Percentiles rank a stretch among this genome's conserved stretches.
phyloP scores from a whole-genome alignment of 2,329 filamentous ascomycete species.

The Colletotrichum viniferum region DNA sequence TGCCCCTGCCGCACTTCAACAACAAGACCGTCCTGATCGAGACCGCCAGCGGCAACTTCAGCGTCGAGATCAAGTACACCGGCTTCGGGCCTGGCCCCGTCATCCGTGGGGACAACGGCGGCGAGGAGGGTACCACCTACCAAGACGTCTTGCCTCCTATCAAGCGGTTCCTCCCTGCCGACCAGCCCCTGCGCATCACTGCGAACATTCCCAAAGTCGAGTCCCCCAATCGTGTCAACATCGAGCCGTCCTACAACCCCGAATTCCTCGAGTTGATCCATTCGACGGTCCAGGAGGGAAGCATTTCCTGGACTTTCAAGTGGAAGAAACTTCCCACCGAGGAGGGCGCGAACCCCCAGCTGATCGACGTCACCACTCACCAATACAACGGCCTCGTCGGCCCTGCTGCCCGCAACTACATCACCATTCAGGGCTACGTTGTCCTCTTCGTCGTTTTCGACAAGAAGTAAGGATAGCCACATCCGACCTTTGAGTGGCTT shows the following conservation, averaged over 20 bases:
- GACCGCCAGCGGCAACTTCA: not conserved
- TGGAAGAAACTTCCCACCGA: not conserved
- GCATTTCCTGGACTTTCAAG: not conserved
- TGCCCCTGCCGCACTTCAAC: not conserved
- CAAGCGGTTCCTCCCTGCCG: not conserved
- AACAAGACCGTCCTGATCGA: not conserved
- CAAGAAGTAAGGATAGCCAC: not conserved
- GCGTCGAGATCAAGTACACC: not conserved
- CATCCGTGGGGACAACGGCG: rapidly evolving
- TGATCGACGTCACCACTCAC: not conserved
- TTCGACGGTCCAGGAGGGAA: not conserved
- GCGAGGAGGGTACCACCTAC: not conserved
- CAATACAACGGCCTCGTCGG: not conserved
- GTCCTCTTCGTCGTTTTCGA: not conserved
- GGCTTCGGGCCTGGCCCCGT: not conserved
- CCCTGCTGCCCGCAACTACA: not conserved
- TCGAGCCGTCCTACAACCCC: not conserved
- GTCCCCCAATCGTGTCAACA: not conserved
- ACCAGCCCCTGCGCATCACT: not conserved
- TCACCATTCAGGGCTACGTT: not conserved
- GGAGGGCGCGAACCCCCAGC: not conserved
- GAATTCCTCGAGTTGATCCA: not conserved
- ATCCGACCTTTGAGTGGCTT: not conserved
- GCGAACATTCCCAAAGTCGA: not conserved
- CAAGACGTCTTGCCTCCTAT: not conserved